Evolutionary conservation across 1,284 basidiomycete genomes (phyloP).

Genomic region (Xanthoconium separans): DNA sequence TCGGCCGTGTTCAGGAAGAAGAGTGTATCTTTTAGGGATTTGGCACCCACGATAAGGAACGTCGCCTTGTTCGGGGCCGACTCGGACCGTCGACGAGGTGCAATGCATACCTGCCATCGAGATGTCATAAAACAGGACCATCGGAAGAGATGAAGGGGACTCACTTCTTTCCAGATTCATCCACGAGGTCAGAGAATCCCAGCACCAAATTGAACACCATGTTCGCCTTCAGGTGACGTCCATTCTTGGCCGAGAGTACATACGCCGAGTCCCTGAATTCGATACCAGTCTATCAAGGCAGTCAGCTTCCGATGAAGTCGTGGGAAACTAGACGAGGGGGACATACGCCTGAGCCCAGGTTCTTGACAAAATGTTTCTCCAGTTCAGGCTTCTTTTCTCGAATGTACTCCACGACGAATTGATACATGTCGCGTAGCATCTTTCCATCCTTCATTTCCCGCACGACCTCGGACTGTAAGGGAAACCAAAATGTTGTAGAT

Average conservation of each 20-base stretch:
- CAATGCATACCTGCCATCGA: slow-evolving; percentile 72
- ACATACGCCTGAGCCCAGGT: slow-evolving; percentile 84
- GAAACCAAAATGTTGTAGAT: slow-evolving; percentile 80
- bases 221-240: slow-evolving; percentile 66
- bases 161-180: slow-evolving; percentile 76
- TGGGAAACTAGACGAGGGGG: not conserved
- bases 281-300: slow-evolving; percentile 71
- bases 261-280: slow-evolving; percentile 93
- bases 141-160: slow-evolving; percentile 20
- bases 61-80: slow-evolving; percentile 70
- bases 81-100: slow-evolving; percentile 82
- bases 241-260: slow-evolving; percentile 81
- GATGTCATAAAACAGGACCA: slow-evolving; percentile 7
- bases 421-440: slow-evolving; percentile 77
- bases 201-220: slow-evolving; percentile 88
- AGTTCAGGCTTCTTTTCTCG: slow-evolving; percentile 79
- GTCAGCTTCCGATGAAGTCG: not conserved
- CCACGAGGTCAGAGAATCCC: slow-evolving; percentile 81
- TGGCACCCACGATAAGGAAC: slow-evolving; percentile 83
- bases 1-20: slow-evolving; percentile 75
- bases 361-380: slow-evolving; percentile 86
- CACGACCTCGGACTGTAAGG: slow-evolving; percentile 78
- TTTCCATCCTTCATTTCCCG: slow-evolving; percentile 82
- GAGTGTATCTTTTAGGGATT: slow-evolving; percentile 81
- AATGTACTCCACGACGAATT: slow-evolving; percentile 72